Percentiles rank a stretch among this genome's conserved stretches.
phyloP scores from a whole-genome alignment of 495 filamentous ascomycete species.

The Pyrenula massariospora region DNA sequence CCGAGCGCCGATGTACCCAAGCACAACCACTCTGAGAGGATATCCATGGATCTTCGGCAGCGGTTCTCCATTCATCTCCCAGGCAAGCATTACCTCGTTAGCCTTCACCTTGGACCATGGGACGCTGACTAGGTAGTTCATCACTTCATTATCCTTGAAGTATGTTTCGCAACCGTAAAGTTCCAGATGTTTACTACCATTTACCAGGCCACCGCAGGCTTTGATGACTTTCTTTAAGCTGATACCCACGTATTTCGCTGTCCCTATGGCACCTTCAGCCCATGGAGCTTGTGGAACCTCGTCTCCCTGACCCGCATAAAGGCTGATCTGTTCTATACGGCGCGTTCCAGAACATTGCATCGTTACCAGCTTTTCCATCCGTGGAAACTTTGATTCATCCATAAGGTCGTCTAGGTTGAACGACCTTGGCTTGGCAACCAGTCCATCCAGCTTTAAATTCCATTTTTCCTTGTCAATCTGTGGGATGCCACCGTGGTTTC shows the following conservation, averaged over 20 bases:
- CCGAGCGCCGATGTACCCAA: slow-evolving; percentile 45
- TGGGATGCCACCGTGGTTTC: slow-evolving; percentile 59
- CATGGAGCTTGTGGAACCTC: slow-evolving; percentile 59
- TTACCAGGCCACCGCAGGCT: slow-evolving; percentile 45
- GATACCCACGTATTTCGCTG: slow-evolving; percentile 49
- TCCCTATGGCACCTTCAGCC: slow-evolving; percentile 57
- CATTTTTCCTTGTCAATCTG: slow-evolving; percentile 42
- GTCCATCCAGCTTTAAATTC: slow-evolving; percentile 38
- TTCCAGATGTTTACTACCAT: slow-evolving; percentile 47
- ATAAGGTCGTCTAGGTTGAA: slow-evolving; percentile 44
- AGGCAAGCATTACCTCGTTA: slow-evolving; percentile 56
- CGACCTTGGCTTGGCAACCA: slow-evolving; percentile 41
- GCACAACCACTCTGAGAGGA: slow-evolving; percentile 48
- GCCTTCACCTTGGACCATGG: slow-evolving; percentile 53
- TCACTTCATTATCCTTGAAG: slow-evolving; percentile 48
- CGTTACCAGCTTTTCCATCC: slow-evolving; percentile 39
- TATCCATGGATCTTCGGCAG: slow-evolving; percentile 55
- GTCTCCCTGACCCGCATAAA: slow-evolving; percentile 55
- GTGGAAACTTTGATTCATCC: slow-evolving; percentile 43
- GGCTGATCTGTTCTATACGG: slow-evolving; percentile 51
- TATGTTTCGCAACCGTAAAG: slow-evolving; percentile 57
- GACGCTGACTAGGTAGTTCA: slow-evolving; percentile 52
- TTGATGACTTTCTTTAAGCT: slow-evolving; percentile 57
- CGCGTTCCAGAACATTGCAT: slow-evolving; percentile 62
- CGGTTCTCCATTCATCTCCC: slow-evolving; percentile 59